A percentile compares a stretch with the other conserved stretches of the same genome.
Conservation (phyloP, 345 rosid species). For the Limnanthes douglasii region DNA sequence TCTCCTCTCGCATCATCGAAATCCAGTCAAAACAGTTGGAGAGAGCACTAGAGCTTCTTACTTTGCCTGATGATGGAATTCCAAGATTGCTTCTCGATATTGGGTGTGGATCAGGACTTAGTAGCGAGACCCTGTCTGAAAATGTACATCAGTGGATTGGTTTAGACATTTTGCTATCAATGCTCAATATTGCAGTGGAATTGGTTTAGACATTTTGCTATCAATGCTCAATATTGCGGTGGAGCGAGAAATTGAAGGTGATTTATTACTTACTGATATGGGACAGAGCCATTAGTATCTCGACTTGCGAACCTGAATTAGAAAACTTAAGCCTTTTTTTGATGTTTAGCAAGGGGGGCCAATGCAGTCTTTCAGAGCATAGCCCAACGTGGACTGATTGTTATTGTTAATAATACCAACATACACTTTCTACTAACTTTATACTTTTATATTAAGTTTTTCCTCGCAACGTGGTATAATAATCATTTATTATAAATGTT, state of each 20-base stretch:
- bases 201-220: conserved; percentile 75
- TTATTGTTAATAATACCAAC: too few species aligned
- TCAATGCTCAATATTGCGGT: conserved; percentile 29
- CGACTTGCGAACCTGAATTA: conserved; percentile 47
- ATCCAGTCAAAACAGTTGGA: conserved; percentile 84
- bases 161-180: conserved; percentile 70
- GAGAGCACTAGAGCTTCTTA: conserved; percentile 94
- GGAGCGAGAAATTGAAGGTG: conserved; percentile 87
- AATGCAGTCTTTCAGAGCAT: conserved; percentile 76
- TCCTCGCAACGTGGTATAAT: too few species aligned
- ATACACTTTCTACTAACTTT: too few species aligned
- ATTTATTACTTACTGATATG: conserved; percentile 89
- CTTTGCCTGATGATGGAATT: conserved; percentile 65
- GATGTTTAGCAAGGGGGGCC: conserved; percentile 78
- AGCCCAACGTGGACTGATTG: conserved; percentile 75
- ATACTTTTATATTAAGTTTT: too few species aligned
- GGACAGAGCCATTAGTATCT: conserved; percentile 97
- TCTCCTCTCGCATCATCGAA: conserved; percentile 82
- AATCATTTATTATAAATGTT: too few species aligned
- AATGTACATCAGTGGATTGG: conserved; percentile 84
- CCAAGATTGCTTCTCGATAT: conserved; percentile 83
- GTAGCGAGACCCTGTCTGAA: conserved; percentile 84
- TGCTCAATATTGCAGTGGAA: conserved; percentile 95
- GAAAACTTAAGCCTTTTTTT: conserved; percentile 8
- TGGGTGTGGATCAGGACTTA: conserved; percentile 91